A percentile compares a stretch with the other conserved stretches of the same genome.
Evolutionary conservation across 2,329 filamentous ascomycete species (phyloP).

Genomic region (Ophiocordyceps polyrhachis-furcata): DNA sequence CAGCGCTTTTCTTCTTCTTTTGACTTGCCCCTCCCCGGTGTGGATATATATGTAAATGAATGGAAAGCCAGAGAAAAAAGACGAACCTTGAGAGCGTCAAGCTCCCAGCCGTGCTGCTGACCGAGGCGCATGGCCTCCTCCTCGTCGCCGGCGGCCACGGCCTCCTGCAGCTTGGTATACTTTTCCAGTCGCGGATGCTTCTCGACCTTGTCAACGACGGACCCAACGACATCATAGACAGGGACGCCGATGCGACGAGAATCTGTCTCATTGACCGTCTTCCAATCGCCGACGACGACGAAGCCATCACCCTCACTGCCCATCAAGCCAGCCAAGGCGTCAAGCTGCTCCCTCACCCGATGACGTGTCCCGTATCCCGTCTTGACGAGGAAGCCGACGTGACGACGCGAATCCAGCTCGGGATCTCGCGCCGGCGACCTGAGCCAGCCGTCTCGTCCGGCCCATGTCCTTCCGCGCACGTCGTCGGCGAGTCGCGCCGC

Average conservation of each 20-base stretch:
- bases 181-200: slow-evolving; percentile 19
- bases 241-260: slow-evolving; percentile 12
- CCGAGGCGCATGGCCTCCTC: slow-evolving; percentile 18
- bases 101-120: slow-evolving; percentile 24
- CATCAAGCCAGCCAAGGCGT: slow-evolving; percentile 19
- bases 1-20: not conserved
- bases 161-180: slow-evolving; percentile 19
- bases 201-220: slow-evolving; percentile 13
- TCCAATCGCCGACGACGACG: slow-evolving; percentile 33
- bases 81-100: slow-evolving; percentile 30
- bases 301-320: slow-evolving; percentile 20
- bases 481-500: slow-evolving; percentile 12
- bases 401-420: slow-evolving; percentile 23
- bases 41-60: not conserved
- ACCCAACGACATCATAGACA: slow-evolving; percentile 23
- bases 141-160: slow-evolving; percentile 19
- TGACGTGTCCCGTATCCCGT: slow-evolving; percentile 35
- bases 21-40: too few relatives aligned
- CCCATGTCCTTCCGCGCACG: slow-evolving; percentile 9
- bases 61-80: not conserved
- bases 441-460: slow-evolving; percentile 22
- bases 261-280: slow-evolving; percentile 15
- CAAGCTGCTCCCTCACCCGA: slow-evolving; percentile 26
- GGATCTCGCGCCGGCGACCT: slow-evolving; percentile 16
- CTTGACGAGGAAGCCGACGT: slow-evolving; percentile 34